Evolutionary conservation across 1,139 yeast genomes (phyloP), one percentile per base, ranked within the genome.

Genomic region (Diutina scorzettiae): DNA sequence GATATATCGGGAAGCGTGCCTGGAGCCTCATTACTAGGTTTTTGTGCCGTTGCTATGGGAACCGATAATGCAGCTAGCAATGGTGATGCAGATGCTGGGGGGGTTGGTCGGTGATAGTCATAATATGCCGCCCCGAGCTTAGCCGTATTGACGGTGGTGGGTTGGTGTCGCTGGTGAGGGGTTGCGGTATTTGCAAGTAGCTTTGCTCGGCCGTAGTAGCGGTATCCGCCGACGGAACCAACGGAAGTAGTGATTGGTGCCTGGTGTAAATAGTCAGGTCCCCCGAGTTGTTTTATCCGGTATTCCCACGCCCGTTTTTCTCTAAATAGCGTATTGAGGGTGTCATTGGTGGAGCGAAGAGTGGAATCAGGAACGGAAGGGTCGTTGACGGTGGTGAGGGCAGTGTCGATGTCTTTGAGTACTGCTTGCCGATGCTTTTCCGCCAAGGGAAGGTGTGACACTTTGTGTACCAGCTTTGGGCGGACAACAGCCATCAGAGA

Each of bases 251-350:
- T 20, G 7, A 17, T 12, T 20, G 14, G 7, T 19, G 17, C 23
- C 5, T 34, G 28, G 9, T 21, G 16, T 11, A 34, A 8, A 16
- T 34, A 34, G 28, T 34, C 39, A 12, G 27, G 39, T 3, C 39
- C 39, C 4, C 39, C 39, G 12, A 34, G 19, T 16, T 34, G 21
- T 6, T 23, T 21, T 4, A 34, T 34, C 5, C 23, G 39, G 11
- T 23, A 14, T 9, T 34, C 39, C 39, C 39, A 34, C 6, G 39
- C 29, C 14, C 39, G 8, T 16, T 34, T 34, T n/a, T 34, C 39
- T 14, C 23, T 34, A 17, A 20, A 34, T 7, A 34, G 19, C 39
- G n/a, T 21, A 21, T 34, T 34, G 8, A 34, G 8, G 16, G 9
- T n/a, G 14, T 34, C 39, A 14, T 34, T 34, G 28, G 14, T 12